phyloP scores from a whole-genome alignment of 2,329 filamentous ascomycete species.

The Aspergillus viridinutans region DNA sequence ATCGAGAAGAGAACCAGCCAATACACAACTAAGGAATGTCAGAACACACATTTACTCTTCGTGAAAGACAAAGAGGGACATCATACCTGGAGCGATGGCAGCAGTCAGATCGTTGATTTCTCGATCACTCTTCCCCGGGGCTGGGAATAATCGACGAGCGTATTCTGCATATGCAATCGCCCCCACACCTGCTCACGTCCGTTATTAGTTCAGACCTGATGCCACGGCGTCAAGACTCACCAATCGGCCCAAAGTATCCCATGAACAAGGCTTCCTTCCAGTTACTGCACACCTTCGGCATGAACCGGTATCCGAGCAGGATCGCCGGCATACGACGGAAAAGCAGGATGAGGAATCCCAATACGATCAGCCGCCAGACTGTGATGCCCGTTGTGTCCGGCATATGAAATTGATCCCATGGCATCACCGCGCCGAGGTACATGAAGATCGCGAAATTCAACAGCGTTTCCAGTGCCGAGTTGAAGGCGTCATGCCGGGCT shows the following conservation, averaged over 20 bases:
- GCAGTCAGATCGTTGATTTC: conserved; percentile 40
- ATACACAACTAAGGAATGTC: conserved; percentile 39
- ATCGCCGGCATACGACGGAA: conserved; percentile 57
- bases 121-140: conserved; percentile 34
- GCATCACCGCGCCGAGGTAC: conserved; percentile 55
- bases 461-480: conserved; percentile 54
- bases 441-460: conserved; percentile 60
- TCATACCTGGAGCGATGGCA: conserved; percentile 38
- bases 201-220: background rate
- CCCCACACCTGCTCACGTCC: conserved; percentile 32
- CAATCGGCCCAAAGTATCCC: conserved; percentile 52
- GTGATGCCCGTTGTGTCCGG: conserved; percentile 53
- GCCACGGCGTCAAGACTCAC: conserved; percentile 12
- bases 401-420: conserved; percentile 53
- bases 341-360: conserved; percentile 51
- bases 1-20: conserved; percentile 43
- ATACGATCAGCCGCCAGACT: conserved; percentile 45
- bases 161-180: conserved; percentile 47
- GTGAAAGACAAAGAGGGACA: too few species aligned
- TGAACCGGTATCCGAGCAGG: conserved; percentile 51
- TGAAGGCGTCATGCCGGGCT: conserved; percentile 57
- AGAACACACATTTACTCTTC: background rate
- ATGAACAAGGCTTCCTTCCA: conserved; percentile 59
- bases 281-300: conserved; percentile 49
- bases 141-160: conserved; percentile 41